Percentiles rank a stretch among this genome's conserved stretches.
Conservation (phyloP, 208 protist species). For the Leishmania major region DNA sequence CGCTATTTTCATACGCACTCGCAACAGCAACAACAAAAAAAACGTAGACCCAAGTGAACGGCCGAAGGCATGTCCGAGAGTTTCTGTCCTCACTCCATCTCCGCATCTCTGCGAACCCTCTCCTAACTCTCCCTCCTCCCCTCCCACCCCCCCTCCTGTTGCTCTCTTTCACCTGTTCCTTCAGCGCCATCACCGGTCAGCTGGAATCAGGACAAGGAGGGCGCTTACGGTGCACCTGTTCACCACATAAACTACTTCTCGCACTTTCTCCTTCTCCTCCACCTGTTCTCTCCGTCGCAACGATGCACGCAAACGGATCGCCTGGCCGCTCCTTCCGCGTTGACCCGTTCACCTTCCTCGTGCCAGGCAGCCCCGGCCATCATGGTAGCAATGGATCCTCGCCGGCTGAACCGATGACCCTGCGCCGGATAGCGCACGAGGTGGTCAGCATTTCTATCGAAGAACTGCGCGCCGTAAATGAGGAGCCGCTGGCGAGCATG, state of each 20-base stretch:
- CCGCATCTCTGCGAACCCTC: no score
- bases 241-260: neutral
- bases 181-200: neutral
- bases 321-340: constrained; percentile 15
- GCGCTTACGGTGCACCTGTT: neutral
- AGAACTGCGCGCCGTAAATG: constrained; percentile 65
- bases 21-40: neutral
- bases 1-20: neutral
- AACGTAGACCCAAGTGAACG: neutral
- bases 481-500: constrained; percentile 30
- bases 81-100: neutral
- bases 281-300: neutral
- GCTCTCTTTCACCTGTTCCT: neutral
- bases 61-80: neutral
- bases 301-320: constrained; percentile 6
- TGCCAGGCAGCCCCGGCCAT: neutral
- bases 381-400: neutral
- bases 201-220: neutral
- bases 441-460: constrained; percentile 32
- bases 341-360: constrained; percentile 30
- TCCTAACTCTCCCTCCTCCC: neutral
- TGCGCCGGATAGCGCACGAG: constrained; percentile 37
- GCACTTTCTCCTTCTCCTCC: neutral
- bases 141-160: neutral
- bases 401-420: constrained; percentile 18